A percentile compares a stretch with the other conserved stretches of the same genome.
Evolutionary conservation across 495 filamentous ascomycete species (phyloP).

Genomic region (Talaromyces wortmannii): DNA sequence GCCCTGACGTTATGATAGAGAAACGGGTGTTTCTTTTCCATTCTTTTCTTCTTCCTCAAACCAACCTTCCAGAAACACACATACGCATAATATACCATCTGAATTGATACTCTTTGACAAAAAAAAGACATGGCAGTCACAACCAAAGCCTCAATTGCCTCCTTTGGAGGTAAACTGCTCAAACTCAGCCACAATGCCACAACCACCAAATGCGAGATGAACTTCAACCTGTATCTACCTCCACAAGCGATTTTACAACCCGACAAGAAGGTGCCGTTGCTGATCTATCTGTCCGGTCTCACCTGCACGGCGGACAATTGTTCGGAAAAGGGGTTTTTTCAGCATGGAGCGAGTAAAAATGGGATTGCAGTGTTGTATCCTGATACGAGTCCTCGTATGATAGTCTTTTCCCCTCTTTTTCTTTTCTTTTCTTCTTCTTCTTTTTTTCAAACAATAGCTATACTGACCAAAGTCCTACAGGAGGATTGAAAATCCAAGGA

Average conservation of each 20-base stretch:
- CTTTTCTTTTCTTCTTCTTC: neutral
- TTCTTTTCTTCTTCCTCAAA: neutral
- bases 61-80: neutral
- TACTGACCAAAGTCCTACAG: slow-evolving; percentile 14
- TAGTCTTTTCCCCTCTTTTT: neutral
- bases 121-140: slow-evolving; percentile 60
- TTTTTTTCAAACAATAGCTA: neutral
- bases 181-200: slow-evolving; percentile 82
- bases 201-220: slow-evolving; percentile 58
- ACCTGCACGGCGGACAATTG: slow-evolving; percentile 97
- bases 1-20: neutral
- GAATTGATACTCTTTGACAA: neutral
- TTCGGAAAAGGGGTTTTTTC: slow-evolving; percentile 94
- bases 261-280: slow-evolving; percentile 62
- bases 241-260: slow-evolving; percentile 40
- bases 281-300: slow-evolving; percentile 92
- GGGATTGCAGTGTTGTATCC: slow-evolving; percentile 89
- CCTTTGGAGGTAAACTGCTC: slow-evolving; percentile 90
- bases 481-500: slow-evolving; percentile 67
- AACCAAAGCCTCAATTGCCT: slow-evolving; percentile 82
- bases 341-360: slow-evolving; percentile 65
- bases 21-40: neutral
- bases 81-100: neutral
- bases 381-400: slow-evolving; percentile 83
- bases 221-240: slow-evolving; percentile 61